Base-by-base conservation (phyloP, 208 protist genomes). In the Lotmaria passim region DNA sequence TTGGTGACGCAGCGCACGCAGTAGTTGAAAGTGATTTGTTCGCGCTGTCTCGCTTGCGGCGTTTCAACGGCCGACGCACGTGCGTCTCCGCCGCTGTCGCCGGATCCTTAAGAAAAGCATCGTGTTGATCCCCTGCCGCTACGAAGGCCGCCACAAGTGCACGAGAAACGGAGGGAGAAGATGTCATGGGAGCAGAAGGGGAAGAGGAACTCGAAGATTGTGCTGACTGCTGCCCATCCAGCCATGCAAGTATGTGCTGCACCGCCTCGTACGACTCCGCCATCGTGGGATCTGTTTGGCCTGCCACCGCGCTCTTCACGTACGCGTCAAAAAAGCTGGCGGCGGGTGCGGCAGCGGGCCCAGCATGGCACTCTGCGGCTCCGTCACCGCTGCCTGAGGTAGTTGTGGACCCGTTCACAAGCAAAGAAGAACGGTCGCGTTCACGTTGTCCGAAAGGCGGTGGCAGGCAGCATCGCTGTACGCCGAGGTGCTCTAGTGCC, bases 401-500 rank as follows among this genome's bases (percentile, higher is more conserved):
- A 7, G 28, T 4, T 4, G 21, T 44, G 36, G 12, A 2, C n/a
- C 11, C 28, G 2, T 2, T 44, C 10, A 44, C n/a, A n/a, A n/a
- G n/a, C n/a, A n/a, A n/a, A n/a, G n/a, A n/a, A n/a, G 36, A 8
- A 1, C 34, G 34, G 17, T 56, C 12, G n/a, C 34, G 7, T 23
- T 43, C 43, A 47, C n/a, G 67, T 33, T 38, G 55, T 34, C 47
- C 47, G 24, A 73, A 73, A 2, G 72, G 73, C 21, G 21, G 58
- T 5, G 77, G 77, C 15, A 78, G 65, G 21, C 12, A 8, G 24
- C 41, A 23, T 8, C 75, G 53, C 47, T 59, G 44, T 10, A 83
- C 79, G 3, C 86, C 86, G 17, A 86, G 17, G 34, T 70, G 33
- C 19, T 66, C 44, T 7, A 92, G 71, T 0, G 78, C 61, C 1